These are phyloP conservation scores for Beauveria asiatica DNA, from an alignment of 2,329 filamentous ascomycete species.

Conservation along the genomic window DNA sequence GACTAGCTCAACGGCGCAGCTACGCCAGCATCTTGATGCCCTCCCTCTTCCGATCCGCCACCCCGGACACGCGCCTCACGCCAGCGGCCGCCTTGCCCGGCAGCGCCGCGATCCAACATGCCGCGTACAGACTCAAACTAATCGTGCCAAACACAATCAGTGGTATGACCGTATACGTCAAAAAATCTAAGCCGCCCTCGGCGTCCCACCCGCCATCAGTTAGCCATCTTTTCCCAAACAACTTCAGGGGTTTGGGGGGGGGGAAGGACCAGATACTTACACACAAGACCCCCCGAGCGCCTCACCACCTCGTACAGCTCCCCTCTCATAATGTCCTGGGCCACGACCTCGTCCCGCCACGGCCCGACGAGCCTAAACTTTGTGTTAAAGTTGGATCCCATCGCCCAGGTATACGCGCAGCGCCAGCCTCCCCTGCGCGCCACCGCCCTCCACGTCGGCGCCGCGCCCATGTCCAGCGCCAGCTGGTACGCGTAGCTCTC, in stretches of 20 bases:
- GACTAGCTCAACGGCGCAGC: not conserved
- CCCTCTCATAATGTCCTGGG: conserved; percentile 29
- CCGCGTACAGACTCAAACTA: conserved; percentile 21
- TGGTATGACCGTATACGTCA: conserved; percentile 28
- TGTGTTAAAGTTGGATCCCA: conserved; percentile 40
- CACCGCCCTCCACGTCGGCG: conserved; percentile 29
- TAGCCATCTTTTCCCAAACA: not conserved
- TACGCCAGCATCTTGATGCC: not conserved
- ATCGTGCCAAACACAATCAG: conserved; percentile 27
- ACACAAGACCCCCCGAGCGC: conserved; percentile 27
- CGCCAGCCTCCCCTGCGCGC: conserved; percentile 28
- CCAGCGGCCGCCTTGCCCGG: not conserved
- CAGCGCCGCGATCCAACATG: not conserved
- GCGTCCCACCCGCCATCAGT: not conserved
- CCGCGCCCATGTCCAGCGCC: conserved; percentile 37
- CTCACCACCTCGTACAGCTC: conserved; percentile 33
- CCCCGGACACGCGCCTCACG: not conserved
- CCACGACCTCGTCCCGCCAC: conserved; percentile 30
- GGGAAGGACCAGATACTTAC: conserved; percentile 21
- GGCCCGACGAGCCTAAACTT: conserved; percentile 40
- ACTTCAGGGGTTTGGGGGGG: not conserved
- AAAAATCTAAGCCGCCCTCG: conserved; percentile 19
- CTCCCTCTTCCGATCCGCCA: not conserved
- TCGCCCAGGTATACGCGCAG: conserved; percentile 35
- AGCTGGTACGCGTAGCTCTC: conserved; percentile 43